Conservation (phyloP, 2,329 filamentous ascomycete genomes). For the Phaeosphaeria sp. region DNA sequence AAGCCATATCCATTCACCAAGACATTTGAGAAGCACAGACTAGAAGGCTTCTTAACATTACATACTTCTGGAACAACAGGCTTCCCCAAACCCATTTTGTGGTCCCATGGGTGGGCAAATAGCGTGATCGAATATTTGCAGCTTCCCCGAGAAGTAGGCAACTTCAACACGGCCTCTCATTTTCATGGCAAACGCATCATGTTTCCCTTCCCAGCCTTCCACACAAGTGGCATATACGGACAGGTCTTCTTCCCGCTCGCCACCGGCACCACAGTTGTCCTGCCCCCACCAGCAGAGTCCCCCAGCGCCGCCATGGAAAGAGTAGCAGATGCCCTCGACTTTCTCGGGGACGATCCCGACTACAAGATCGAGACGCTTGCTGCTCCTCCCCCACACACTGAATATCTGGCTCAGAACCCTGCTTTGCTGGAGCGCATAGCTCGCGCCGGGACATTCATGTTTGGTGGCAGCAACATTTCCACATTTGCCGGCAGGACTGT, state of each 20-base stretch:
- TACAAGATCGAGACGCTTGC: not conserved
- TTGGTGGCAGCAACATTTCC: constrained; percentile 15
- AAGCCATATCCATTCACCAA: constrained; percentile 24
- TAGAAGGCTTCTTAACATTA: constrained; percentile 35
- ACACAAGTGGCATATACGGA: constrained; percentile 12
- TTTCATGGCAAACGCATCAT: constrained; percentile 3
- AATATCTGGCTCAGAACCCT: constrained; percentile 10
- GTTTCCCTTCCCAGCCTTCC: constrained; percentile 12
- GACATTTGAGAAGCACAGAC: constrained; percentile 28
- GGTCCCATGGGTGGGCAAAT: constrained; percentile 23
- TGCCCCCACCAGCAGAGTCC: constrained; percentile 1
- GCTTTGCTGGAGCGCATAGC: constrained; percentile 4
- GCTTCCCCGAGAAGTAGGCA: constrained; percentile 3
- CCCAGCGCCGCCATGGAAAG: not conserved
- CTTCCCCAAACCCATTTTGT: constrained; percentile 45
- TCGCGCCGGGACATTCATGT: constrained; percentile 4
- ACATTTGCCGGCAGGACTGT: constrained; percentile 7
- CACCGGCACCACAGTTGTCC: constrained; percentile 6
- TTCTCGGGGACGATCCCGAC: not conserved
- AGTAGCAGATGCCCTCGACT: constrained; percentile 1
- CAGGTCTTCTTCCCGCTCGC: constrained; percentile 9
- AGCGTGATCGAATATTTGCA: constrained; percentile 4
- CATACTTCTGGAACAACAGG: constrained; percentile 50
- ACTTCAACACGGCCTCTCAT: not conserved
- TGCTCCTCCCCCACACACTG: constrained; percentile 7